Evolutionary conservation across 306 rosid species (phyloP), one percentile per base, ranked within the genome.

Genomic region (Argentina anserina): DNA sequence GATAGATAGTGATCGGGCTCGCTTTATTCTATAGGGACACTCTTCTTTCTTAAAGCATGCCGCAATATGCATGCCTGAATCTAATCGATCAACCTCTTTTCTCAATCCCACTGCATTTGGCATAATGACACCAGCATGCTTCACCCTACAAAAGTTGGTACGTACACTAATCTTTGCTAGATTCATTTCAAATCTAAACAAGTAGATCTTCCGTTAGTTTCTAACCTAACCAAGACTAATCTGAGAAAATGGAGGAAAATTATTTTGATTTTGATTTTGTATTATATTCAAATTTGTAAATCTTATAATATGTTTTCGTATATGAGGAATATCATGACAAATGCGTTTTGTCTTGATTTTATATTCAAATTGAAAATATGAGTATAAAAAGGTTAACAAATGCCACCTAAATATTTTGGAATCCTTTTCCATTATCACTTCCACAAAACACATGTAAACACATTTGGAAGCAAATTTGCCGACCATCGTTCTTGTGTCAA

Each of bases 61-160:
- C 29, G 69, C 31, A 47, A 65, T 26, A 58, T 76, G 83, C 87
- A 81, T 79, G 88, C 91, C 78, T 86, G 76, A 50, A 43, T 29
- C 52, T 37, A 15, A 56, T 75, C 17, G 25, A 67, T 25, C 41
- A 33, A 66, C 26, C 68, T 39, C 60, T 42, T 42, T 63, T 56
- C 62, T 56, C 31, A 23, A 17, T 12, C 18, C 10, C 62, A 23
- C 34, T 49, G 23, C 56, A 6, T n/a, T 74, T 76, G 64, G 61
- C 47, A 59, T 75, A 72, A 77, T 75, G 75, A 82, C 79, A 65
- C 81, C 26, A 50, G 58, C 58, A 50, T 62, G 79, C 74, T 75
- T 71, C 31, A 40, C 62, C 69, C 84, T 76, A 76, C 79, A 79
- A 79, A 79, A 72, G 76, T 80, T 76, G 77, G 76, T 78, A 75